Evolutionary conservation across 176 grass and related monocot genomes (phyloP).

Genomic region (Themeda triandra): DNA sequence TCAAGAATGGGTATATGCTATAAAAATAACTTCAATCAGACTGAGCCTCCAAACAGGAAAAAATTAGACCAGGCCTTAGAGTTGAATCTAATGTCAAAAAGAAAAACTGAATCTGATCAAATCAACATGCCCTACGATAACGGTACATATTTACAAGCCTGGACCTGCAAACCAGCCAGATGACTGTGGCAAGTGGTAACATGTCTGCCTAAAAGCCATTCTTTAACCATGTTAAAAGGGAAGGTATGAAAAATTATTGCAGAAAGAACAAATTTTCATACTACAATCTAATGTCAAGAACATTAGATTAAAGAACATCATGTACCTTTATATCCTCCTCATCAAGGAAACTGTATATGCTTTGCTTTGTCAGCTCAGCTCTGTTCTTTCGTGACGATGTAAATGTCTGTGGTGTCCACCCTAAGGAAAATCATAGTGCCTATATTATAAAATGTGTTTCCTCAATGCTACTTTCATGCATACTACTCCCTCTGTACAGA

Average conservation of each 20-base stretch:
- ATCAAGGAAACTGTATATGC: slow-evolving; percentile 87
- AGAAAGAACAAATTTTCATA: background rate
- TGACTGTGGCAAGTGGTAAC: background rate
- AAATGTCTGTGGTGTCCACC: slow-evolving; percentile 86
- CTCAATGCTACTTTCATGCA: background rate
- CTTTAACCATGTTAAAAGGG: background rate
- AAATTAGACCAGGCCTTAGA: background rate
- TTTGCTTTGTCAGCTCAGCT: slow-evolving; percentile 78
- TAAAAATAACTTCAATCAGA: slow-evolving; percentile 16
- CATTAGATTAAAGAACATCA: background rate
- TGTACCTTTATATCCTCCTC: slow-evolving; percentile 94
- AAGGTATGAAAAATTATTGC: background rate
- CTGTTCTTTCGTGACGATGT: slow-evolving; percentile 91
- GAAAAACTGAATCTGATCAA: background rate
- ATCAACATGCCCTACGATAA: background rate
- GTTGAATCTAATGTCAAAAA: background rate
- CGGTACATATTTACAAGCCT: background rate
- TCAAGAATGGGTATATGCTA: background rate
- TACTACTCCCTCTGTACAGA: background rate
- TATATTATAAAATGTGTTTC: slow-evolving; percentile 5
- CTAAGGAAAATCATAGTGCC: slow-evolving; percentile 39
- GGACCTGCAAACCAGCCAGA: background rate
- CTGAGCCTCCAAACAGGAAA: background rate
- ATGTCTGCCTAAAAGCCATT: background rate
- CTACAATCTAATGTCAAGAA: background rate